Evolutionary conservation across 78 protist species (phyloP).

Genomic region (Isochrysis galbana): DNA sequence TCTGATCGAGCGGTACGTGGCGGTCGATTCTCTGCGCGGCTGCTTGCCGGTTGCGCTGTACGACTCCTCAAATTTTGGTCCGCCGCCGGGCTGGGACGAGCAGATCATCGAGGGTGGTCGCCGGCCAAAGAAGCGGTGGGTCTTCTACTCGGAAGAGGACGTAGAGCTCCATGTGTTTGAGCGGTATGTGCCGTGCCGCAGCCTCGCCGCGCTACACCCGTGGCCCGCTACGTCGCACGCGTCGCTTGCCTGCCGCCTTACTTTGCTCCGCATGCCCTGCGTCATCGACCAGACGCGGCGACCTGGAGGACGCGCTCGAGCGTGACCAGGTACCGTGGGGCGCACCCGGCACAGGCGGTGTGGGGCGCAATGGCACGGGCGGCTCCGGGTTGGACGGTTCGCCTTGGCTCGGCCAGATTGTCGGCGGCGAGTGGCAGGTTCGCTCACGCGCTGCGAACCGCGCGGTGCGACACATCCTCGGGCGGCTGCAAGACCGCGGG

Average conservation of each 20-base stretch:
- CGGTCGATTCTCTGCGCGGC: neutral
- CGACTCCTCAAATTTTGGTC: neutral
- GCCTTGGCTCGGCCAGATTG: neutral
- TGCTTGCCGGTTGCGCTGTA: neutral
- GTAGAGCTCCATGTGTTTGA: neutral
- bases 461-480: neutral
- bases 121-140: neutral
- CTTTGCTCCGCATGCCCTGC: too few species aligned
- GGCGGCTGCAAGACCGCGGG: neutral
- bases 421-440: neutral
- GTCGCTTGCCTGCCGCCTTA: too few species aligned
- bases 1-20: neutral
- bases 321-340: neutral
- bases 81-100: neutral
- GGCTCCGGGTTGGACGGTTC: neutral
- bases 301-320: neutral
- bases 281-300: too few species aligned
- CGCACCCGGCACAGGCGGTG: neutral
- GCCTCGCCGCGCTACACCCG: too few species aligned
- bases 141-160: neutral
- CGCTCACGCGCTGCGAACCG: neutral
- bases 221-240: too few species aligned
- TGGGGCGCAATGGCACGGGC: neutral
- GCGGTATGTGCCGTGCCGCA: too few species aligned
- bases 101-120: neutral